A percentile compares a stretch with the other conserved stretches of the same genome.
Evolutionary conservation across 306 rosid genomes (phyloP).

Genomic region (Sindora glabra): DNA sequence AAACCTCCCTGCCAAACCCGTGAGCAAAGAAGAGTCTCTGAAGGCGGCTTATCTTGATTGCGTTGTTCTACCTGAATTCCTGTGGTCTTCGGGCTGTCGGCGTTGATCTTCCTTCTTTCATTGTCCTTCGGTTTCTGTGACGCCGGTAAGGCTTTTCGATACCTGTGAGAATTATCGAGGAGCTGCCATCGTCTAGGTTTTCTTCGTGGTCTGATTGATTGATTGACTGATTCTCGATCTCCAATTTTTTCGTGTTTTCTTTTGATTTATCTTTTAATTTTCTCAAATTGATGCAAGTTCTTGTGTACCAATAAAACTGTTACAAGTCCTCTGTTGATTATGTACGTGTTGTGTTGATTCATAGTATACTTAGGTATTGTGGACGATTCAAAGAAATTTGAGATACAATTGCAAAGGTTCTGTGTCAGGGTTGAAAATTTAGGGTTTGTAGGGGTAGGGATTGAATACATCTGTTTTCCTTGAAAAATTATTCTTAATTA

Average conservation of each 20-base stretch:
- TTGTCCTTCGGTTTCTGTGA: conserved; percentile 1
- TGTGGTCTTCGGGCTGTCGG: neutral
- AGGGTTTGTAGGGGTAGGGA: conserved; percentile 15
- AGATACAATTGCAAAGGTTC: neutral
- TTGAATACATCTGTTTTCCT: conserved; percentile 8
- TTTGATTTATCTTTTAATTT: neutral
- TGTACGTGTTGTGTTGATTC: neutral
- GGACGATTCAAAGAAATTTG: neutral
- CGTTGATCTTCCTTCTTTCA: neutral
- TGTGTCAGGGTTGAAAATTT: conserved; percentile 25
- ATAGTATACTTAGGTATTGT: neutral
- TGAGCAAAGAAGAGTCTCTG: neutral
- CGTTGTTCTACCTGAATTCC: no score
- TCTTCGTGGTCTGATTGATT: conserved; percentile 7
- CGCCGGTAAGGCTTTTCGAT: conserved; percentile 65
- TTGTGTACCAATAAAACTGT: no score
- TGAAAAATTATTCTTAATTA: conserved; percentile 35
- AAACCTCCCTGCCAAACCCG: neutral
- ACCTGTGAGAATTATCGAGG: conserved; percentile 39
- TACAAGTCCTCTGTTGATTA: conserved; percentile 12
- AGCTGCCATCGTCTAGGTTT: conserved; percentile 42
- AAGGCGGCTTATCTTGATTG: neutral
- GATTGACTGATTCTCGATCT: neutral
- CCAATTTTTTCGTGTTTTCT: conserved; percentile 1
- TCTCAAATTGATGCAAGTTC: neutral